Evolutionary conservation across 2,329 filamentous ascomycete genomes (phyloP).

Genomic region (Sclerotinia sclerotiorum): DNA sequence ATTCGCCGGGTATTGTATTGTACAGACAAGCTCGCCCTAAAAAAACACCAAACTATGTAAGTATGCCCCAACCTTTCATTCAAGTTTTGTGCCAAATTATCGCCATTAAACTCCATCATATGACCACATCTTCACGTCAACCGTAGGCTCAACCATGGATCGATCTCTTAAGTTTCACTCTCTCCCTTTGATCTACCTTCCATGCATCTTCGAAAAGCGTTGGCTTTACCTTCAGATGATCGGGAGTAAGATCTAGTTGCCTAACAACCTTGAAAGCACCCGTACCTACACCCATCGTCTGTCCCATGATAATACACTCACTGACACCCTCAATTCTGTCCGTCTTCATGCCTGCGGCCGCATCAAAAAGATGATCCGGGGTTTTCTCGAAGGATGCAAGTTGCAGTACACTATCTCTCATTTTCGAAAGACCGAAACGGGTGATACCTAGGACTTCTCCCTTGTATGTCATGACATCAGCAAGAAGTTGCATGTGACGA

Average conservation of each 20-base stretch:
- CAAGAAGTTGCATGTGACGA: slow-evolving; percentile 94
- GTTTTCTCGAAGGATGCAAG: slow-evolving; percentile 98
- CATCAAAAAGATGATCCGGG: slow-evolving; percentile 94
- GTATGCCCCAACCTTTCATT: neutral
- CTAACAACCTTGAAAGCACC: slow-evolving; percentile 89
- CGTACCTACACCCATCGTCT: slow-evolving; percentile 88
- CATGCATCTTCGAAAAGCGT: slow-evolving; percentile 73
- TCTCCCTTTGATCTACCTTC: slow-evolving; percentile 42
- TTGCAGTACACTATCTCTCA: slow-evolving; percentile 90
- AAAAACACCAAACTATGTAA: slow-evolving; percentile 12
- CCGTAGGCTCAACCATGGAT: slow-evolving; percentile 1
- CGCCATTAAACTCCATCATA: slow-evolving; percentile 12
- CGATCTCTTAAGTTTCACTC: slow-evolving; percentile 30
- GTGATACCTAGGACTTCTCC: slow-evolving; percentile 96
- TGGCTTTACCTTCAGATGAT: slow-evolving; percentile 50
- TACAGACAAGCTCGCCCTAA: slow-evolving; percentile 9
- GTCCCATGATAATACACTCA: slow-evolving; percentile 98
- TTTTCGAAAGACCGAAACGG: slow-evolving; percentile 92
- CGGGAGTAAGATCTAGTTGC: slow-evolving; percentile 64
- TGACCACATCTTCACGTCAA: slow-evolving; percentile 3
- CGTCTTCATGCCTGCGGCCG: slow-evolving; percentile 85
- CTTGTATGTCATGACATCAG: slow-evolving; percentile 99
- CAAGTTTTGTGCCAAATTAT: slow-evolving; percentile 8
- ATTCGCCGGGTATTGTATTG: slow-evolving; percentile 17
- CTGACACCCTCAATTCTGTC: slow-evolving; percentile 91